Conservation (phyloP, 805 yeast species). For the Myxozyma melibiosi region DNA sequence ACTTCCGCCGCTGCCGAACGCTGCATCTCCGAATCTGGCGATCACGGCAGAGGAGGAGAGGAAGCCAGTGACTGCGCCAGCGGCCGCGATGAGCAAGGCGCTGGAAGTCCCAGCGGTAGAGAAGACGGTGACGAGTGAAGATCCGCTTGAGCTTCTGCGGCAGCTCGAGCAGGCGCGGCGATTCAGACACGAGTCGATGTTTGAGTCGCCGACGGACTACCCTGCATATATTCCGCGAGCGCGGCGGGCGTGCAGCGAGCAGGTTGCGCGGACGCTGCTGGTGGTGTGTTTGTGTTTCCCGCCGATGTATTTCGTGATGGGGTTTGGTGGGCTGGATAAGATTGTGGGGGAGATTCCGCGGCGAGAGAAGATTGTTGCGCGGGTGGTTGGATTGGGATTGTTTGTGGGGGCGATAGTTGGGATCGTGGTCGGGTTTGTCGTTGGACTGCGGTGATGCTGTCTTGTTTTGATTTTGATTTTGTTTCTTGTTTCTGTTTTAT, state of each 20-base stretch:
- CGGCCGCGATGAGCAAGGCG: neutral
- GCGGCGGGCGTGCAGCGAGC: conserved; percentile 5
- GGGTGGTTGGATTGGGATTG: conserved; percentile 40
- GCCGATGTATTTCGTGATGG: conserved; percentile 46
- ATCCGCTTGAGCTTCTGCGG: conserved; percentile 19
- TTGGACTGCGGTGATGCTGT: conserved; percentile 14
- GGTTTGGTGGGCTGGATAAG: conserved; percentile 44
- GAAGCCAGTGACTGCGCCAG: too few relatives aligned
- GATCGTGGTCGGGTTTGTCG: conserved; percentile 34
- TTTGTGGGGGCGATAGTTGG: conserved; percentile 28
- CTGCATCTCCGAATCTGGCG: neutral
- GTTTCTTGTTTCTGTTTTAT: neutral
- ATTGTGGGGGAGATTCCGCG: conserved; percentile 41
- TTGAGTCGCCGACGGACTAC: conserved; percentile 10
- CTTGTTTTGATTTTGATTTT: neutral
- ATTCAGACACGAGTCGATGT: conserved; percentile 15
- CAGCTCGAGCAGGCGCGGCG: conserved; percentile 16
- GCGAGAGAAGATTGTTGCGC: conserved; percentile 39
- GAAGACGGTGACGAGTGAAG: neutral
- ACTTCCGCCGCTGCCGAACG: conserved; percentile 26
- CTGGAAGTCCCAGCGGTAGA: neutral
- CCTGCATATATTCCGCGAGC: conserved; percentile 10
- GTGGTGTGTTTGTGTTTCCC: conserved; percentile 40
- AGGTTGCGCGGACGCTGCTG: conserved; percentile 35
- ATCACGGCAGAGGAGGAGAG: neutral